A percentile compares a stretch with the other conserved stretches of the same genome.
These are phyloP conservation scores for Lachnellula subtilissima DNA, from an alignment of 2,329 filamentous ascomycete genomes.

Conservation along the genomic window DNA sequence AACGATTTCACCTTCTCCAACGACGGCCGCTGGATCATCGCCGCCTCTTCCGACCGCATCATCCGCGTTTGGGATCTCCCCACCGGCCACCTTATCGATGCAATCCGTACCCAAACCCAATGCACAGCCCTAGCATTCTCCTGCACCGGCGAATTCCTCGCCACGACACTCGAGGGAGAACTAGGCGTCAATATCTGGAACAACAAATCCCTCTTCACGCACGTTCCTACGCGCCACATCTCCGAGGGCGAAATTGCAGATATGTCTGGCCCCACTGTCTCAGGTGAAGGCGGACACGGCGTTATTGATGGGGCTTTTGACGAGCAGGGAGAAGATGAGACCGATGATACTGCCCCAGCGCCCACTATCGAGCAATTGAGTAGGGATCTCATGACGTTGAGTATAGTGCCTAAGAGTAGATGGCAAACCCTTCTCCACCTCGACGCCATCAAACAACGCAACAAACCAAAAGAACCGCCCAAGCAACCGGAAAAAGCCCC, in stretches of 20 bases:
- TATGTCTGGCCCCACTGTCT: slow-evolving; percentile 66
- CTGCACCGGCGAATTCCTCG: slow-evolving; percentile 86
- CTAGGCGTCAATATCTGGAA: slow-evolving; percentile 95
- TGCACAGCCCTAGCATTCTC: slow-evolving; percentile 88
- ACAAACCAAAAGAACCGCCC: slow-evolving; percentile 87
- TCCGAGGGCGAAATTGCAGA: slow-evolving; percentile 67
- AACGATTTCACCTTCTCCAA: slow-evolving; percentile 86
- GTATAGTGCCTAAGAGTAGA: slow-evolving; percentile 79
- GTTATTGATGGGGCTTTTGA: slow-evolving; percentile 72
- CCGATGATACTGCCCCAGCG: slow-evolving; percentile 50
- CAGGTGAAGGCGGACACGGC: slow-evolving; percentile 74
- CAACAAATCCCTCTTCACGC: slow-evolving; percentile 85
- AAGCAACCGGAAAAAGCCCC: slow-evolving; percentile 92
- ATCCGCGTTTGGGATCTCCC: slow-evolving; percentile 92
- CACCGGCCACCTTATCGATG: slow-evolving; percentile 92
- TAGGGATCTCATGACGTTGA: slow-evolving; percentile 79
- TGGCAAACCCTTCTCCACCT: slow-evolving; percentile 95
- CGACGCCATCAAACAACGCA: slow-evolving; percentile 83
- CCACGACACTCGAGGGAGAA: slow-evolving; percentile 75
- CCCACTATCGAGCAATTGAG: slow-evolving; percentile 71
- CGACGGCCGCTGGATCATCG: slow-evolving; percentile 90
- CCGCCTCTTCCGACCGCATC: slow-evolving; percentile 73
- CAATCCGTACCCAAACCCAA: slow-evolving; percentile 71
- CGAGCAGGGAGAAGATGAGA: slow-evolving; percentile 36
- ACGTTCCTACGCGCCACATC: slow-evolving; percentile 80